Base-by-base conservation (phyloP, 331 rosid species). In the Prunus yedoensis region DNA sequence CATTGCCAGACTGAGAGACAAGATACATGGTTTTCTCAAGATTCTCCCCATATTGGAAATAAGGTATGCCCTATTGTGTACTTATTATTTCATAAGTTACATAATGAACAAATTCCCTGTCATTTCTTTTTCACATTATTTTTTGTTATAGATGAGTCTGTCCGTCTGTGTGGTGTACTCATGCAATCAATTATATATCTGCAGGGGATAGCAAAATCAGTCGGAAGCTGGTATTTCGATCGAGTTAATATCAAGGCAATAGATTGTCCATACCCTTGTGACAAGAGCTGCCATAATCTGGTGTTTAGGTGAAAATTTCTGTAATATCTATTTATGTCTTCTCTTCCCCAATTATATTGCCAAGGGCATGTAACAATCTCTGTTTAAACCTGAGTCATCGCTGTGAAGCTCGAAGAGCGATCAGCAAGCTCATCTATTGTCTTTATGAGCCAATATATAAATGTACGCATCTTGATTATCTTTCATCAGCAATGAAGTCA, bases 1-100 rank as follows among this genome's bases (percentile, higher is more conserved):
- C 99, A 94, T 71, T 94, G 97, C 90, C 99, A 94, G 85, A 76
- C 89, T 4, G 99, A 90, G 90, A 87, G 96, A 74, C 96, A 83
- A 66, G 99, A 94, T 68, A 94, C 97, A 32, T 91, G 98, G 98
- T 91, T 90, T 79, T 81, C 96, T 28, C 87, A 84, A 74, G 59
- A 89, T 74, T 90, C 97, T 73, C 99, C 99, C 1, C 87, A 75
- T 53, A 64, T 91, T 4, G 49, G 80, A 28, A 90, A 90, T 68
- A 94, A 92, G 97, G 97, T 92, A 73, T 82, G 46, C 12, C 43
- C 25, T 58, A 20, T 23, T 51, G 10, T 54, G 38, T 21, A 56
- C 38, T 54, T 8, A 20, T 13, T 14, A 45, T 46, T 20, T 47
- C 7, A 12, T 20, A 12, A 13, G 54, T 45, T 45, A 45, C 12